Percentiles rank a stretch among this genome's conserved stretches.
These are phyloP conservation scores for Neolentinus lepideus DNA, from an alignment of 1,284 basidiomycete species.

Conservation along the genomic window DNA sequence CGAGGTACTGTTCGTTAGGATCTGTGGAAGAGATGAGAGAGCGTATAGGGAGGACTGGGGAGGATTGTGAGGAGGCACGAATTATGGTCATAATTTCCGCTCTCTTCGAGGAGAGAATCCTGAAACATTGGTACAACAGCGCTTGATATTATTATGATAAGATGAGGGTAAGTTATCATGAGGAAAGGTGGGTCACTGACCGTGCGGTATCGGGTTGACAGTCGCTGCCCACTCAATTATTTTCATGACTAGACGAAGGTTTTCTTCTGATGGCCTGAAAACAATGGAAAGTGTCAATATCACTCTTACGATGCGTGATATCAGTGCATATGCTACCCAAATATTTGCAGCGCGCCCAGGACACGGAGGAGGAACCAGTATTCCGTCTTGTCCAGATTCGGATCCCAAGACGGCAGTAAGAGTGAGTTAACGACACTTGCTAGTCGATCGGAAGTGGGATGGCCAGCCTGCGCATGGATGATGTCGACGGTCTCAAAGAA, in stretches of 20 bases:
- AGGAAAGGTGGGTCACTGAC: not conserved
- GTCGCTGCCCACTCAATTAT: constrained; percentile 24
- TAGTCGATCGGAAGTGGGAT: not conserved
- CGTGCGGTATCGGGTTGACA: not conserved
- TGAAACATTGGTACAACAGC: constrained; percentile 42
- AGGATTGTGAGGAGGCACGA: constrained; percentile 16
- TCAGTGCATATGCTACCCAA: constrained; percentile 14
- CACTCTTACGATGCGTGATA: constrained; percentile 5
- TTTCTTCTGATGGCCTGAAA: constrained; percentile 20
- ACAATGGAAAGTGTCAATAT: not conserved
- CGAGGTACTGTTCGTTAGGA: constrained; percentile 55
- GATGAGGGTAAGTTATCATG: not conserved
- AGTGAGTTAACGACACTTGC: constrained; percentile 11
- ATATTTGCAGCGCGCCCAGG: constrained; percentile 12
- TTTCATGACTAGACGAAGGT: constrained; percentile 29
- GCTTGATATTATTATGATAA: too few species aligned
- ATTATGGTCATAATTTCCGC: constrained; percentile 22
- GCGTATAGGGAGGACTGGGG: constrained; percentile 42
- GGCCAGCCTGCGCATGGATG: not conserved
- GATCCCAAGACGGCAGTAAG: constrained; percentile 12
- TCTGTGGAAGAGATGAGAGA: constrained; percentile 47
- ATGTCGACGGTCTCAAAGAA: not conserved
- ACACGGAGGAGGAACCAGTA: constrained; percentile 16
- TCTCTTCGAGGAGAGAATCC: constrained; percentile 30
- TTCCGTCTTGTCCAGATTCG: constrained; percentile 6